These are phyloP conservation scores for Domatiomyces catenatus DNA, from an alignment of 2,329 filamentous ascomycete genomes.

Conservation along the genomic window DNA sequence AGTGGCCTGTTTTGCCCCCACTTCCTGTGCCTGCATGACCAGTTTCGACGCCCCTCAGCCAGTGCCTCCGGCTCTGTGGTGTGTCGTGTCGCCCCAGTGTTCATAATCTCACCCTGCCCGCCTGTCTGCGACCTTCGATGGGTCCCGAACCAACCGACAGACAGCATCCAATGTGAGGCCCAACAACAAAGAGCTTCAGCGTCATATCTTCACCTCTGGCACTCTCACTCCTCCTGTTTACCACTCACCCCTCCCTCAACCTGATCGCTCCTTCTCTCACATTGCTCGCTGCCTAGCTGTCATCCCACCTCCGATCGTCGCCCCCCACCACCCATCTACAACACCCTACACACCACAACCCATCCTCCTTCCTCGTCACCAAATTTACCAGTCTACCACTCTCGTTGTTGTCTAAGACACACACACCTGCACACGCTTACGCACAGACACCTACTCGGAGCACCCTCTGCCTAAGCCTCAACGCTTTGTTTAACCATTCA, in stretches of 20 bases:
- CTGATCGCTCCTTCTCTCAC: neutral
- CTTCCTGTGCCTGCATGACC: neutral
- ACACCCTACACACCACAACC: neutral
- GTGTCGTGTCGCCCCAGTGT: neutral
- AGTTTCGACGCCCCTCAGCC: neutral
- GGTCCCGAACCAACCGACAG: constrained; percentile 28
- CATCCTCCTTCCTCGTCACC: neutral
- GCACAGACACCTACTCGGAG: neutral
- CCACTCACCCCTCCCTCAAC: neutral
- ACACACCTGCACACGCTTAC: neutral
- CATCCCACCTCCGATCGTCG: neutral
- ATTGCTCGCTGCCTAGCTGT: neutral
- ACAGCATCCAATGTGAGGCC: constrained; percentile 18
- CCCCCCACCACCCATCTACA: neutral
- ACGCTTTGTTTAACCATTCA: neutral
- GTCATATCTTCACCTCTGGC: neutral
- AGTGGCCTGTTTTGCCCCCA: neutral
- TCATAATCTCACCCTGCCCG: neutral
- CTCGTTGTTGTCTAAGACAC: neutral
- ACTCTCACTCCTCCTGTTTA: neutral
- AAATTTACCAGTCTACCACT: neutral
- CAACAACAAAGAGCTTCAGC: neutral
- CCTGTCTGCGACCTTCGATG: constrained; percentile 38
- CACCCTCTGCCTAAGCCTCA: neutral
- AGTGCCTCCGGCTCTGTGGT: neutral